phyloP scores from a whole-genome alignment of 192 early-diverging fungal species.

The Entophlyctis luteolus region DNA sequence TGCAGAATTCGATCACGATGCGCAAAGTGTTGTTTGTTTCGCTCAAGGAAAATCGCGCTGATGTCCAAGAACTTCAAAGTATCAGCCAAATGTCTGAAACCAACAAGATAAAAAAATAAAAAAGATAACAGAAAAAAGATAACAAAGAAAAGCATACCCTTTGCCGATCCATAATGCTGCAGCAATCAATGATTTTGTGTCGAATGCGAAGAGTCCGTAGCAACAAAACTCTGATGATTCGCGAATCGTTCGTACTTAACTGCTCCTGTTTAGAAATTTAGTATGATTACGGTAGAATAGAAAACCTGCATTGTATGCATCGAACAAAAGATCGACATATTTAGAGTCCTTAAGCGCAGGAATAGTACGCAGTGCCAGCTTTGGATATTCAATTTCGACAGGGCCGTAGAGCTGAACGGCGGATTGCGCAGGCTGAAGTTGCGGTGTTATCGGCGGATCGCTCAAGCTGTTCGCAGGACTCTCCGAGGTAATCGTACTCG shows the following conservation, averaged over 20 bases:
- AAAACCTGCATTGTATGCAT: not conserved
- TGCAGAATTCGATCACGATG: not conserved
- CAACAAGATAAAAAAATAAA: not conserved
- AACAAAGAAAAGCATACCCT: too few relatives aligned
- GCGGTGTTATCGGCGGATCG: not conserved
- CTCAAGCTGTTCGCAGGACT: not conserved
- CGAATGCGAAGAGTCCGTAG: not conserved
- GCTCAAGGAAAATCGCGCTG: not conserved
- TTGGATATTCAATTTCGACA: not conserved
- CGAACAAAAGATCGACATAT: constrained; percentile 4
- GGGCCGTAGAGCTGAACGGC: constrained; percentile 10
- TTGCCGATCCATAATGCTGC: constrained; percentile 7
- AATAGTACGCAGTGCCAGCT: not conserved
- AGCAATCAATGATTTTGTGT: not conserved
- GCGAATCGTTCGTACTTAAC: not conserved
- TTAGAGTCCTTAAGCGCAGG: not conserved
- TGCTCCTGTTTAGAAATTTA: not conserved
- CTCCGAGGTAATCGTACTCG: not conserved
- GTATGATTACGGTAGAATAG: not conserved
- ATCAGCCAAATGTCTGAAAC: not conserved
- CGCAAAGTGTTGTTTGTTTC: not conserved
- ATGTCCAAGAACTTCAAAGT: not conserved
- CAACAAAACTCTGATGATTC: not conserved
- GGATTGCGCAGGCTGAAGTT: not conserved
- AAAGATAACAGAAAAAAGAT: too few relatives aligned